These are phyloP conservation scores for Pythium pectinolyticum DNA, from an alignment of 352 stramenopile genomes.

Conservation along the genomic window DNA sequence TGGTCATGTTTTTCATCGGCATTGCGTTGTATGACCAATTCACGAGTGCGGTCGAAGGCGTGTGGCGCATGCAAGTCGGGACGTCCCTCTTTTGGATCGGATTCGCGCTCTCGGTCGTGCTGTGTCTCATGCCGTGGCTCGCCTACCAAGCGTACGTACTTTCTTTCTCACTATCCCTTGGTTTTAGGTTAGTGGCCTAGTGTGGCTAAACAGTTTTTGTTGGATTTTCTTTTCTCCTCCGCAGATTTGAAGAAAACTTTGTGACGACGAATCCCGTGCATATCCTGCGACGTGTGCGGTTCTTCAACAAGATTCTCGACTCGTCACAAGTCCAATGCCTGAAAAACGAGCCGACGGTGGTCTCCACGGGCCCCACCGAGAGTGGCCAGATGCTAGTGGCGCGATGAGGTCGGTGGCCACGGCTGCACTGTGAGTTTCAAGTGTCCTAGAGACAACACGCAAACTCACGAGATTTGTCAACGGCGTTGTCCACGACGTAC, in stretches of 20 bases:
- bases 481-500: no score
- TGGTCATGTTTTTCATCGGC: conserved; percentile 50
- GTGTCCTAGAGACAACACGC: background rate
- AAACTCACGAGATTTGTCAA: background rate
- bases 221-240: no score
- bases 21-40: conserved; percentile 62
- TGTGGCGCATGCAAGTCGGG: conserved; percentile 36
- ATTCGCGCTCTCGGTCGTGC: conserved; percentile 40
- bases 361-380: conserved; percentile 10
- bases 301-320: conserved; percentile 77
- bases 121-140: conserved; percentile 63
- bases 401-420: conserved; percentile 1
- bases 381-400: conserved; percentile 1
- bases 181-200: no score
- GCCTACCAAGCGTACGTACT: conserved; percentile 62
- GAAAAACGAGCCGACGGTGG: conserved; percentile 6
- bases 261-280: conserved; percentile 68
- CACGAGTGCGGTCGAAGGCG: conserved; percentile 43
- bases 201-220: no score
- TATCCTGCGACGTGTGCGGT: conserved; percentile 65
- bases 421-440: background rate
- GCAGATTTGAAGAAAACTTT: conserved; percentile 77
- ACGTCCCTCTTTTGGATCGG: conserved; percentile 63
- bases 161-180: background rate
- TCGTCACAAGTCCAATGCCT: conserved; percentile 37